Conservation (phyloP, 805 yeast genomes). For the Candida xyloterini region DNA sequence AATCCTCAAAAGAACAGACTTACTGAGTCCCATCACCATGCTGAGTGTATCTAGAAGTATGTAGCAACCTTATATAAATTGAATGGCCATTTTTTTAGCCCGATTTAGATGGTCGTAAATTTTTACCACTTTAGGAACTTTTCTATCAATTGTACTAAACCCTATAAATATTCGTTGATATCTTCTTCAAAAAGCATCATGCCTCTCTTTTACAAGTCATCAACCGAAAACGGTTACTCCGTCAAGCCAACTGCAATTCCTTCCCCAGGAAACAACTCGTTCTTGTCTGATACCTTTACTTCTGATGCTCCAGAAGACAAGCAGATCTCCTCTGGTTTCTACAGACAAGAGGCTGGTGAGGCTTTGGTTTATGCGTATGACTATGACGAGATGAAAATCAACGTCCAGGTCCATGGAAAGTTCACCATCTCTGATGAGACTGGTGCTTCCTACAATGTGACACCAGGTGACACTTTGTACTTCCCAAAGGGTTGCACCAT, state of each 20-base stretch:
- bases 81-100: neutral
- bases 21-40: no score
- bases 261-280: slow-evolving; percentile 65
- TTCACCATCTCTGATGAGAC: slow-evolving; percentile 61
- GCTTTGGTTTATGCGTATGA: slow-evolving; percentile 63
- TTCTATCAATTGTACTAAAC: neutral
- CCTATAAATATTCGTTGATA: slow-evolving; percentile 8
- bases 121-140: slow-evolving; percentile 19
- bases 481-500: slow-evolving; percentile 67
- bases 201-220: slow-evolving; percentile 56
- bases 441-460: slow-evolving; percentile 53
- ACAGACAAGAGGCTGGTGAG: slow-evolving; percentile 65
- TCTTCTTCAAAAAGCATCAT: slow-evolving; percentile 30
- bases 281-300: slow-evolving; percentile 62
- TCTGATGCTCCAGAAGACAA: slow-evolving; percentile 59
- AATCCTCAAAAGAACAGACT: no score
- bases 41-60: no score
- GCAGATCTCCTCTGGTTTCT: slow-evolving; percentile 65
- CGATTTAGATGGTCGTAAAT: neutral
- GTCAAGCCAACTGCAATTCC: slow-evolving; percentile 58
- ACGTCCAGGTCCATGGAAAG: slow-evolving; percentile 65
- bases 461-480: slow-evolving; percentile 67
- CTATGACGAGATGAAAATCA: slow-evolving; percentile 69
- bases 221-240: slow-evolving; percentile 46
- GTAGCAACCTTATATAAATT: no score